Percentiles rank a stretch among this genome's conserved stretches.
Evolutionary conservation across 148 eudicot species (phyloP).

Genomic region (Spergularia marina): DNA sequence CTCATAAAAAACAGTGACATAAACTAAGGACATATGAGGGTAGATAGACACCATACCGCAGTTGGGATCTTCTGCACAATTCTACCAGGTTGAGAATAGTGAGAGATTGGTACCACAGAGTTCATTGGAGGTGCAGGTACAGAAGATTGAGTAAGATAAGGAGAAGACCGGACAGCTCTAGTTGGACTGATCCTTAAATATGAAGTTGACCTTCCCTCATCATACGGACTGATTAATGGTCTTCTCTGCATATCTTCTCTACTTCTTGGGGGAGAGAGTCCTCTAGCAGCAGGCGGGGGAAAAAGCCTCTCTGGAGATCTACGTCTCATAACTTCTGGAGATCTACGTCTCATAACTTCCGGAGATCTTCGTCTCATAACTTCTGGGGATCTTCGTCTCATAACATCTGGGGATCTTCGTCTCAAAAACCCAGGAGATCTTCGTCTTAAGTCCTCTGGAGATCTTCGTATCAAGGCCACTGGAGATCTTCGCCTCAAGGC

Average conservation of each 20-base stretch:
- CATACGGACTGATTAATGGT: slow-evolving; percentile 47
- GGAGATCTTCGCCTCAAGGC: too few relatives aligned
- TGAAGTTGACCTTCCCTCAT: slow-evolving; percentile 45
- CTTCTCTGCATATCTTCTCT: slow-evolving; percentile 46
- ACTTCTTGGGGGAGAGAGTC: slow-evolving; percentile 46
- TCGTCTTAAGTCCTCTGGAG: too few relatives aligned
- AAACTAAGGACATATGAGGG: not conserved
- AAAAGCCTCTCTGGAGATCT: slow-evolving; percentile 32
- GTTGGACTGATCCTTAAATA: slow-evolving; percentile 48
- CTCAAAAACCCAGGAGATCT: slow-evolving; percentile 8
- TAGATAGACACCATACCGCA: slow-evolving; percentile 39
- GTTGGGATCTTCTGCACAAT: slow-evolving; percentile 47
- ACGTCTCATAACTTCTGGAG: slow-evolving; percentile 10
- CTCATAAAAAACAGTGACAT: not conserved
- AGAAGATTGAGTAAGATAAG: slow-evolving; percentile 43
- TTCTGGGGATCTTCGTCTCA: slow-evolving; percentile 9
- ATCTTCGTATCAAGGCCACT: too few relatives aligned
- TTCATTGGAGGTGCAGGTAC: slow-evolving; percentile 39
- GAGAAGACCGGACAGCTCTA: slow-evolving; percentile 46
- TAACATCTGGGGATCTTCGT: not conserved
- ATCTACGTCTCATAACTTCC: not conserved
- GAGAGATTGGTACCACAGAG: slow-evolving; percentile 37
- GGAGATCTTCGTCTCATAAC: slow-evolving; percentile 1
- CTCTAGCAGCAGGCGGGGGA: slow-evolving; percentile 46
- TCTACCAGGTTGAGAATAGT: slow-evolving; percentile 35